Base-by-base conservation (phyloP, 371 early-diverging fungal species). In the Circinella umbellata region DNA sequence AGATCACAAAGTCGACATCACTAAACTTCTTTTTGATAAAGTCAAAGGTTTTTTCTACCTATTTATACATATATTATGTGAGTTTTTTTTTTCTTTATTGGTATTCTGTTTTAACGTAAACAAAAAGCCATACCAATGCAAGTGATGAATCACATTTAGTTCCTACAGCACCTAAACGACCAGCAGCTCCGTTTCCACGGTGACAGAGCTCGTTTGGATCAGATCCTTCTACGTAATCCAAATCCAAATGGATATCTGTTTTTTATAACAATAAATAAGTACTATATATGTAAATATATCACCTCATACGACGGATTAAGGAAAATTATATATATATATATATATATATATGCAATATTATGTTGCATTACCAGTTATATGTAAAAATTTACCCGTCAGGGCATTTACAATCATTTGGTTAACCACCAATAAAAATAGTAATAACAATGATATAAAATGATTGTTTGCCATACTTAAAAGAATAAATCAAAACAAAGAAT, bases 1-100 rank as follows among this genome's bases (percentile, higher is more conserved):
- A 81, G 20, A 83, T 66, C 27, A 83, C 64, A 71, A 83, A 83
- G 53, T 83, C 80, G n/a, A 72, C 63, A 17, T 74, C 61, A 11
- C 63, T 65, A 27, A 74, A 48, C 0, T 78, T 69, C 0, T 61
- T 61, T 42, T 69, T 70, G 38, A 83, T 66, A 68, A 77, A 81
- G 8, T 67, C 64, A 63, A 81, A 81, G 4, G 76, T 69, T 46
- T 71, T 63, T 20, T 81, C 70, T 4, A 73, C 62, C 77, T 77
- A 27, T 27, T 27, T 27, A 27, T 27, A 27, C 27, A 27, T 27
- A 27, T 27, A 27, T 27, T 27, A 27, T 27, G 27, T 27, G 1
- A 27, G 27, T 27, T 27, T 27, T 27, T 27, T 27, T 27, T 27
- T 27, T 27, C 2, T 27, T 27, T 27, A 27, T 27, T 27, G 27